A percentile compares a stretch with the other conserved stretches of the same genome.
Evolutionary conservation across 2,329 filamentous ascomycete genomes (phyloP).

Genomic region (Torrubiella hemipterigena): DNA sequence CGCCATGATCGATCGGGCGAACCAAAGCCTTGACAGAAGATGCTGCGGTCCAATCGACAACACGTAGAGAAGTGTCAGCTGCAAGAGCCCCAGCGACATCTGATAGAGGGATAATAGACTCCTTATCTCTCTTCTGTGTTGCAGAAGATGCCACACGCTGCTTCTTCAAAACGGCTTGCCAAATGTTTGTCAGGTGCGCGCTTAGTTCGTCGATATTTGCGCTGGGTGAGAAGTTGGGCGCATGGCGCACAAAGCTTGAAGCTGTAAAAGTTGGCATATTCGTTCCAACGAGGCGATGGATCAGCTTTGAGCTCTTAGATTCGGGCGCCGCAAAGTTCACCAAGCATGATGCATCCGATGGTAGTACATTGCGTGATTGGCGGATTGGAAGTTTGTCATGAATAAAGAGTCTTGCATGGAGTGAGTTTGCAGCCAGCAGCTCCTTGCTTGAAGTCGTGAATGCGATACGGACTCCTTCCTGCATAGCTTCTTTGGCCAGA

Average conservation of each 20-base stretch:
- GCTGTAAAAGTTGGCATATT: no score
- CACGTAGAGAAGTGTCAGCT: neutral
- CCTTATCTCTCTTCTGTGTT: no score
- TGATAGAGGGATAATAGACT: neutral
- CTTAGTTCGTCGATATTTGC: no score
- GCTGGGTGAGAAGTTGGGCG: no score
- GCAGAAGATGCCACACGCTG: no score
- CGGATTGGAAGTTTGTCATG: conserved; percentile 1
- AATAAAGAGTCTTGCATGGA: neutral
- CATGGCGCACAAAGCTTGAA: no score
- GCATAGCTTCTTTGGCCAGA: neutral
- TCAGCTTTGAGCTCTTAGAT: no score
- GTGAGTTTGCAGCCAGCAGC: neutral
- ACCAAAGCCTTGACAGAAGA: neutral
- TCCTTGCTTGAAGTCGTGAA: neutral
- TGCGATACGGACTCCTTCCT: neutral
- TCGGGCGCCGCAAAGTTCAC: no score
- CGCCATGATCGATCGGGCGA: neutral
- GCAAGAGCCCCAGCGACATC: neutral
- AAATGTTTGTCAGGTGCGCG: no score
- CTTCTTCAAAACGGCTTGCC: no score
- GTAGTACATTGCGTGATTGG: no score
- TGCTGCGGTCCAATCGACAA: neutral
- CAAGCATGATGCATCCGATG: neutral
- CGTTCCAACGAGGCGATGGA: no score